phyloP scores from a whole-genome alignment of 148 eudicot genomes.

The Gaultheria prostrata region DNA sequence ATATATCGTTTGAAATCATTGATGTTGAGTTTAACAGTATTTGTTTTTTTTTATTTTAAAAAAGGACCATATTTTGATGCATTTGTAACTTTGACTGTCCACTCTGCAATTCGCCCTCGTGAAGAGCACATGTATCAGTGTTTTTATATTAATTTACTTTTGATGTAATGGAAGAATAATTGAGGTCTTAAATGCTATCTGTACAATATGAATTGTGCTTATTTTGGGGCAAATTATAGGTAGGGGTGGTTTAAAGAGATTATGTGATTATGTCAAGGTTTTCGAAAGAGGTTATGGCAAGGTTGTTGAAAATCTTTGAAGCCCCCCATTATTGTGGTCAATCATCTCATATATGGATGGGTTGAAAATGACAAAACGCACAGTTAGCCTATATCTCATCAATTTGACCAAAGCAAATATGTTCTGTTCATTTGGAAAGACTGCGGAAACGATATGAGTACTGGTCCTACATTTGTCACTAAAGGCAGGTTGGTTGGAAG shows the following conservation, averaged over 20 bases:
- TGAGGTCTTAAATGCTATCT: not conserved
- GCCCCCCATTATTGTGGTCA: not conserved
- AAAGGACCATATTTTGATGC: not conserved
- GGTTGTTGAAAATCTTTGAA: not conserved
- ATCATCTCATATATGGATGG: not conserved
- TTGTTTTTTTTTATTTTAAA: not conserved
- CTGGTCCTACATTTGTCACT: not conserved
- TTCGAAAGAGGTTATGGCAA: not conserved
- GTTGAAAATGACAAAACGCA: not conserved
- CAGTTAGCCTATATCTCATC: not conserved
- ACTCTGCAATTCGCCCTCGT: not conserved
- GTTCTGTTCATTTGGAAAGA: not conserved
- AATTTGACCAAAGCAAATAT: not conserved
- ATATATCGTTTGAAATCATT: not conserved
- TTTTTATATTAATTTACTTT: not conserved
- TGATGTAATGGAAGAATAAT: not conserved
- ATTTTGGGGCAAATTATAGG: not conserved
- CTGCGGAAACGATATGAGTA: not conserved
- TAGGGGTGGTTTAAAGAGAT: not conserved
- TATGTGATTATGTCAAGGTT: not conserved
- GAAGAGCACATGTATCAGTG: not conserved
- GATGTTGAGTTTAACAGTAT: not conserved
- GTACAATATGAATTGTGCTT: not conserved
- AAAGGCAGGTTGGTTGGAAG: not conserved
- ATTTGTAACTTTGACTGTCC: not conserved